Percentiles rank a stretch among this genome's conserved stretches.
Evolutionary conservation across 495 filamentous ascomycete genomes (phyloP).

Genomic region (Haplographium delicatum): DNA sequence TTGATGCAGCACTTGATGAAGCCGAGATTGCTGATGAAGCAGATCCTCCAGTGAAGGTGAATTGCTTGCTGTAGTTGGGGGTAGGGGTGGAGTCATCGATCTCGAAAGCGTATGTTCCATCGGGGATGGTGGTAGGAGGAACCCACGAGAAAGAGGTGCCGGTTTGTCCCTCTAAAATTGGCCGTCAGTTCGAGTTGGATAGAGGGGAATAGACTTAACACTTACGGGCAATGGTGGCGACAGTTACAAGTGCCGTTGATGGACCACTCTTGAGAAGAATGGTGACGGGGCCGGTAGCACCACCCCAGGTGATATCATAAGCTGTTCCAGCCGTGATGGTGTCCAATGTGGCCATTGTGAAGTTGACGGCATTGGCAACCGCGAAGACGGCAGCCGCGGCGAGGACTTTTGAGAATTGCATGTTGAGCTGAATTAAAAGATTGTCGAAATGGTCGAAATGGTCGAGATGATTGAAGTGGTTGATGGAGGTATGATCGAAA

Average conservation of each 20-base stretch:
- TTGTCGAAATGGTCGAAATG: background rate
- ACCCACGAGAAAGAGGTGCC: background rate
- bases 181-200: background rate
- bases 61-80: background rate
- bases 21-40: no score
- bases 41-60: constrained; percentile 1
- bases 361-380: background rate
- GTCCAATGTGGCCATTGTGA: background rate
- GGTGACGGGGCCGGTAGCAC: background rate
- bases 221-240: constrained; percentile 1
- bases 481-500: no score
- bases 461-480: no score
- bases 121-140: background rate
- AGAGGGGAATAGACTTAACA: background rate
- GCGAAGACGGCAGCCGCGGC: background rate
- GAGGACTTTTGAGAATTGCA: background rate
- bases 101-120: constrained; percentile 2
- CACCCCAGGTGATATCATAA: constrained; percentile 5
- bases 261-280: constrained; percentile 1
- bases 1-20: background rate
- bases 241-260: background rate
- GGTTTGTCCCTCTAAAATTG: background rate
- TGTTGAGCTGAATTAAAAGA: background rate
- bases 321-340: background rate
- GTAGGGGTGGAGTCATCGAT: constrained; percentile 3